phyloP scores from a whole-genome alignment of 108 stramenopile genomes.

The Schizochytrium sp. region DNA sequence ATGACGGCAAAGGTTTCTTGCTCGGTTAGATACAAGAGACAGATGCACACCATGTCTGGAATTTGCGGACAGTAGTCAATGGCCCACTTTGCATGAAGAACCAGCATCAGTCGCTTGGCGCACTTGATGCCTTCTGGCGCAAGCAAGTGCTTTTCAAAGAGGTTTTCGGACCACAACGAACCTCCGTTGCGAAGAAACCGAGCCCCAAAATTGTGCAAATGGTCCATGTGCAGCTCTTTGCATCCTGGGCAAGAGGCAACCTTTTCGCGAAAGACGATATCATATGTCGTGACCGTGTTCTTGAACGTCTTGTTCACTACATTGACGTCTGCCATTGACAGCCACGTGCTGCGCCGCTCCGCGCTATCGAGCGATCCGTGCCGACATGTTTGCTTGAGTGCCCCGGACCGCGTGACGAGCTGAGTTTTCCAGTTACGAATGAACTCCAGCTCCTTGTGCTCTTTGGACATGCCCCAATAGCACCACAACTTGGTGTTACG shows the following conservation, averaged over 20 bases:
- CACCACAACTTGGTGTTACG: not conserved
- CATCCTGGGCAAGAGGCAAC: not conserved
- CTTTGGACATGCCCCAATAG: not conserved
- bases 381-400: not conserved
- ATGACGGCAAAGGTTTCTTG: conserved; percentile 56
- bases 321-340: not conserved
- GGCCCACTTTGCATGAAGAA: not conserved
- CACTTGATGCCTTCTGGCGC: not conserved
- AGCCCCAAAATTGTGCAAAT: not conserved
- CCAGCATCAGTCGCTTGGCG: not conserved
- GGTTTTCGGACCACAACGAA: not conserved
- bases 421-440: not conserved
- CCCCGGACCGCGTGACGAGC: not conserved
- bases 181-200: not conserved
- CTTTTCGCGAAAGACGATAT: not conserved
- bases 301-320: not conserved
- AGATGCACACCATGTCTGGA: not conserved
- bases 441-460: not conserved
- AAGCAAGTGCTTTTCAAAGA: not conserved
- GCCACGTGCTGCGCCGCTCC: not conserved
- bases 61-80: not conserved
- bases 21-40: conserved; percentile 46
- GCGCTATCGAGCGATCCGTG: not conserved
- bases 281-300: not conserved
- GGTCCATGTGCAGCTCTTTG: not conserved